Conservation (phyloP, 768 basidiomycete genomes). For the Suillus subaureus region DNA sequence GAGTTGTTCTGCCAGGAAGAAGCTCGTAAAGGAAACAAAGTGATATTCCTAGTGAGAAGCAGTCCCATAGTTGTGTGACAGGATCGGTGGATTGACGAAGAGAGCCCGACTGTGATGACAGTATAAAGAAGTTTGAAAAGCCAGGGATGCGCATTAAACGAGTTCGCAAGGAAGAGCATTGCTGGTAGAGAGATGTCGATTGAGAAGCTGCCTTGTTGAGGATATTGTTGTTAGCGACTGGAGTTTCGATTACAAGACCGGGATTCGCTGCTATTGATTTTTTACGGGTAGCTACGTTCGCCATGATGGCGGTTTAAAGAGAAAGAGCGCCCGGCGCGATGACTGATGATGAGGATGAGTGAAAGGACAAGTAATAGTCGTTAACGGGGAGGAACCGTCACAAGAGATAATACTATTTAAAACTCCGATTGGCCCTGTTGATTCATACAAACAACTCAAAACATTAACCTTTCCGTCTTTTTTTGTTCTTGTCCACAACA, state of each 20-base stretch:
- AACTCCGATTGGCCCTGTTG: slow-evolving; percentile 32
- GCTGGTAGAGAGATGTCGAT: slow-evolving; percentile 88
- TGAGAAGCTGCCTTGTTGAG: slow-evolving; percentile 91
- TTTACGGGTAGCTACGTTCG: slow-evolving; percentile 69
- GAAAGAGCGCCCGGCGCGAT: slow-evolving; percentile 10
- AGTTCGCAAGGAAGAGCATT: slow-evolving; percentile 78
- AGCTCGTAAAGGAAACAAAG: slow-evolving; percentile 97
- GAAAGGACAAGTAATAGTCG: slow-evolving; percentile 8
- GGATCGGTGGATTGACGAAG: slow-evolving; percentile 83
- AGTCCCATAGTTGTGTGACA: slow-evolving; percentile 92
- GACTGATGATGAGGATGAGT: not conserved
- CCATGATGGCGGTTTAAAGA: slow-evolving; percentile 37
- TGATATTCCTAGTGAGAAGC: slow-evolving; percentile 89
- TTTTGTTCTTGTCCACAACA: slow-evolving; percentile 7
- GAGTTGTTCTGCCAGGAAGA: slow-evolving; percentile 48
- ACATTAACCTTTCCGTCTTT: slow-evolving; percentile 11
- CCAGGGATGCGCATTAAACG: slow-evolving; percentile 78
- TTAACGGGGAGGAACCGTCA: slow-evolving; percentile 11
- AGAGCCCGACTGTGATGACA: slow-evolving; percentile 57
- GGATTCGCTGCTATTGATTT: slow-evolving; percentile 72
- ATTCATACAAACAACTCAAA: slow-evolving; percentile 29
- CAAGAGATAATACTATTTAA: slow-evolving; percentile 34
- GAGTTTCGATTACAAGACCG: slow-evolving; percentile 71
- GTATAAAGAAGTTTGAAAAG: slow-evolving; percentile 70
- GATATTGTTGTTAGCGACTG: slow-evolving; percentile 78